These are phyloP conservation scores for Mucuna pruriens DNA, from an alignment of 306 rosid species.

Conservation along the genomic window DNA sequence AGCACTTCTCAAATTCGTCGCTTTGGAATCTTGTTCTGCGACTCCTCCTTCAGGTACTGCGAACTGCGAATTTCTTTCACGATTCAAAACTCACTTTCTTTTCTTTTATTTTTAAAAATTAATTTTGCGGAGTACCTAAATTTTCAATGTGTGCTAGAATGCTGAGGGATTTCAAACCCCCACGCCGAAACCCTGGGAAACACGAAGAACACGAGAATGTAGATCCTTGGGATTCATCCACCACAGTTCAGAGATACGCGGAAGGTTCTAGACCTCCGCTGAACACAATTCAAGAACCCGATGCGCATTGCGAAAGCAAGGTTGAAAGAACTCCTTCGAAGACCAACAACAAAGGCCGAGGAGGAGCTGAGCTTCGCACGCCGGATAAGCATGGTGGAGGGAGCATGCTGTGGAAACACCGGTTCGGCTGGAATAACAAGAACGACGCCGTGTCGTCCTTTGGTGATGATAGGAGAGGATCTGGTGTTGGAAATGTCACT, in stretches of 20 bases:
- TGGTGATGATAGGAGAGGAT: conserved; percentile 55
- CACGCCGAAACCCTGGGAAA: conserved; percentile 66
- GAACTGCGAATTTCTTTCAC: neutral
- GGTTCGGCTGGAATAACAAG: conserved; percentile 82
- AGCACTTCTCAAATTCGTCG: conserved; percentile 49
- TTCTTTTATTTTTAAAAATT: neutral
- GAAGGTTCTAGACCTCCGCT: conserved; percentile 76
- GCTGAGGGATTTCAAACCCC: conserved; percentile 76
- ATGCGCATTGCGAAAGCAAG: conserved; percentile 50
- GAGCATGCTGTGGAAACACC: conserved; percentile 45
- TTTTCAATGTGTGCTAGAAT: conserved; percentile 51
- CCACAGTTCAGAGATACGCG: conserved; percentile 33
- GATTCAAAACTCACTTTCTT: neutral
- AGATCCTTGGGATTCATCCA: conserved; percentile 51
- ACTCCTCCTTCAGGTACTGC: conserved; percentile 72
- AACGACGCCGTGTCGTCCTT: conserved; percentile 50
- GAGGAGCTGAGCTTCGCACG: conserved; percentile 70
- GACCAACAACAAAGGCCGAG: conserved; percentile 49
- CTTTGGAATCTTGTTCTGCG: conserved; percentile 58
- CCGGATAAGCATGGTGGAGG: conserved; percentile 67
- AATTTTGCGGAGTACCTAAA: neutral
- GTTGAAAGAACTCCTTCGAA: conserved; percentile 74
- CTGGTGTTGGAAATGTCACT: conserved; percentile 54
- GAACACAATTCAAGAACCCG: conserved; percentile 77
- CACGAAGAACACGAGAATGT: conserved; percentile 79